Base-by-base conservation (phyloP, 352 stramenopile species). In the Phytophthora syringae region DNA sequence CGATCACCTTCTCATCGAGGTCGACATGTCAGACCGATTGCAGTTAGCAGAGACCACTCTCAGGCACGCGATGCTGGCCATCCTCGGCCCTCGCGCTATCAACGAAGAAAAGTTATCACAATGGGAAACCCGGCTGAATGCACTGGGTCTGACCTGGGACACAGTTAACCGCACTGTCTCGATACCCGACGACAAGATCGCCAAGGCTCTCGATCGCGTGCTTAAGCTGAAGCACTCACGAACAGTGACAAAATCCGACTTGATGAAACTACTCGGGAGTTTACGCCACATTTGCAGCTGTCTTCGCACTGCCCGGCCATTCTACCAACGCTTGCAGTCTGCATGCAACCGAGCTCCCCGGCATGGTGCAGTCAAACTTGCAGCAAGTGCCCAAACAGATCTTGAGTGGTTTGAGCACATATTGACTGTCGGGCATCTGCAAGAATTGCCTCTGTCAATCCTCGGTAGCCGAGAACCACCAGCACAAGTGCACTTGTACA, bases 61-160 rank as follows among this genome's bases (percentile, higher is more conserved):
- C 6, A 49, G 54, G 0, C 27, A 53, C 24, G 48, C 55, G 5
- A 66, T 71, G 52, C 47, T 76, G 40, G 61, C 56, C 4, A 43
- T 72, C 0, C 58, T 65, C 11, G 67, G 61, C 1, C 52, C 52
- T n/a, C 36, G 53, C 3, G 30, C 56, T 1, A 52, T 76, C 13
- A 76, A 76, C 27, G 67, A 76, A 45, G 34, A 56, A 15, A 72
- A 66, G n/a, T 72, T 69, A 48, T 60, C 67, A 10, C 0, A 5
- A 0, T 76, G 56, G 61, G 4, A 13, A 5, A 58, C 37, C 3
- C 7, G 40, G 24, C 39, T 76, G 0, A 30, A 49, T 7, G 67
- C 49, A 2, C 47, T 76, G 0, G 57, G 47, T 0, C 39, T 72
- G 1, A 32, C 18, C 1, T 67, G 30, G 20, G 42, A 67, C 32